Evolutionary conservation across 768 basidiomycete species (phyloP).

Genomic region (Glaciozyma martinii): DNA sequence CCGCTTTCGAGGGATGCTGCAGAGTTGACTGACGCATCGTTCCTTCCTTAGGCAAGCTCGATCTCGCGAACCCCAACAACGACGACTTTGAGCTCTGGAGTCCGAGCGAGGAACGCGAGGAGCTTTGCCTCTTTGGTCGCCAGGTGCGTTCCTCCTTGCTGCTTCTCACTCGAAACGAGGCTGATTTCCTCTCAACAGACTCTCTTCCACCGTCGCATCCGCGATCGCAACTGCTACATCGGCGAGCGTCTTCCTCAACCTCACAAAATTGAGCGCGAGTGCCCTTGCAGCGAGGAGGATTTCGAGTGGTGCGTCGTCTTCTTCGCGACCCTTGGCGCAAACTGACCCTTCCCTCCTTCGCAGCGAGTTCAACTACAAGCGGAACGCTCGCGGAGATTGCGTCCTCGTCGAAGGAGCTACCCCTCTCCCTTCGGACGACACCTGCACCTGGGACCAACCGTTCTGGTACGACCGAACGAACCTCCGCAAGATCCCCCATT

Average conservation of each 20-base stretch:
- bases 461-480: slow-evolving; percentile 91
- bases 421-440: slow-evolving; percentile 52
- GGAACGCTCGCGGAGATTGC: slow-evolving; percentile 61
- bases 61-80: slow-evolving; percentile 50
- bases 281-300: slow-evolving; percentile 62
- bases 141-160: slow-evolving; percentile 48
- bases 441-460: slow-evolving; percentile 53
- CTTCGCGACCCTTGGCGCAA: not conserved
- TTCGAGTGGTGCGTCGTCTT: slow-evolving; percentile 75
- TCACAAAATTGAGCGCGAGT: slow-evolving; percentile 56
- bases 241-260: slow-evolving; percentile 56
- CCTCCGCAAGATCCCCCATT: slow-evolving; percentile 83
- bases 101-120: slow-evolving; percentile 77
- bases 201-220: slow-evolving; percentile 77
- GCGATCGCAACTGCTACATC: slow-evolving; percentile 72
- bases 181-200: slow-evolving; percentile 49
- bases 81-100: slow-evolving; percentile 99
- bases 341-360: not conserved
- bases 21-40: not conserved
- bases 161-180: not conserved
- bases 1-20: too few species aligned
- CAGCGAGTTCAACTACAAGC: slow-evolving; percentile 88
- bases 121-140: slow-evolving; percentile 82
- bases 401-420: slow-evolving; percentile 62
- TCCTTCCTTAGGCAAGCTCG: slow-evolving; percentile 54